A percentile compares a stretch with the other conserved stretches of the same genome.
phyloP scores from a whole-genome alignment of 495 filamentous ascomycete genomes.

The Hyaloscypha bicolor region DNA sequence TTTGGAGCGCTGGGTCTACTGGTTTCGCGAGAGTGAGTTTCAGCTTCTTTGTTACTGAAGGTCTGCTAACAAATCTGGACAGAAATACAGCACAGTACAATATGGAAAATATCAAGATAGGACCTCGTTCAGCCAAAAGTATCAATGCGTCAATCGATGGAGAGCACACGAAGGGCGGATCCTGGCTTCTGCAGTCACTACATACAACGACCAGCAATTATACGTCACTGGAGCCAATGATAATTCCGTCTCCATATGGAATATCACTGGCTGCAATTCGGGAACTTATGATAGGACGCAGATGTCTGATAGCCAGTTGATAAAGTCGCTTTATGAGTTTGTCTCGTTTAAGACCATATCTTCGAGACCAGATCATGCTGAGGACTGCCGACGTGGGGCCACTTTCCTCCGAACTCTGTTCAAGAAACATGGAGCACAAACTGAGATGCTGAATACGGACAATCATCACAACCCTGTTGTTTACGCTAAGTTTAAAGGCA shows the following conservation, averaged over 20 bases:
- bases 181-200: conserved; percentile 79
- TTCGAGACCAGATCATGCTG: conserved; percentile 75
- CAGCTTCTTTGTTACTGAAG: not conserved
- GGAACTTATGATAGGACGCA: conserved; percentile 33
- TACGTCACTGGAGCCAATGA: conserved; percentile 97
- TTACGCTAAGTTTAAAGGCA: conserved; percentile 82
- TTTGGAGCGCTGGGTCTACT: conserved; percentile 81
- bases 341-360: conserved; percentile 91
- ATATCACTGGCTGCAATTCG: conserved; percentile 59
- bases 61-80: conserved; percentile 19
- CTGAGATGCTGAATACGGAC: conserved; percentile 77
- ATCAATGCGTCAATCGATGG: conserved; percentile 82
- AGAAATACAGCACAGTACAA: conserved; percentile 62
- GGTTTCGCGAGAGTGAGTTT: conserved; percentile 75
- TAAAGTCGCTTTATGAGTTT: conserved; percentile 80
- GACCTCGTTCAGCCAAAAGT: conserved; percentile 79
- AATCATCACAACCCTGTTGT: conserved; percentile 82
- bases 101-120: conserved; percentile 51
- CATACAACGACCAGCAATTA: conserved; percentile 65
- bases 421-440: conserved; percentile 85
- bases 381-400: conserved; percentile 90
- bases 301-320: conserved; percentile 67
- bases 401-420: conserved; percentile 87
- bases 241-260: conserved; percentile 85
- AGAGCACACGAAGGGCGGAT: conserved; percentile 84